phyloP scores from a whole-genome alignment of 208 protist genomes.

The Leishmania major region DNA sequence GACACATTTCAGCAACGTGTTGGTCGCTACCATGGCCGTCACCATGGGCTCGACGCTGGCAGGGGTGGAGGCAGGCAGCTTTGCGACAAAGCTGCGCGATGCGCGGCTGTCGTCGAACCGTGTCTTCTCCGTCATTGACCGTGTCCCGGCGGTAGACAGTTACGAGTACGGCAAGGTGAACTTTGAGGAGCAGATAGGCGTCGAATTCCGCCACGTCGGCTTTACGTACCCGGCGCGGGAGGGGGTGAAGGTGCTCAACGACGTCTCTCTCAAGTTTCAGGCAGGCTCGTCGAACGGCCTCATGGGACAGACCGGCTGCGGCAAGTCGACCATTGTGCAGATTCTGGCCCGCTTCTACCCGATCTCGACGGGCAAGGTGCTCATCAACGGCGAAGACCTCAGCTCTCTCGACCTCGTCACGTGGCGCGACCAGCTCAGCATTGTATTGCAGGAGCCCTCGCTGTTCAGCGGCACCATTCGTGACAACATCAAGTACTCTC shows the following conservation, averaged over 20 bases:
- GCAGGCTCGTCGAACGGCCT: conserved; percentile 66
- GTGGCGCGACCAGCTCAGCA: conserved; percentile 63
- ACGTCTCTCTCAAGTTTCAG: conserved; percentile 41
- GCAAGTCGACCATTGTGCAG: conserved; percentile 85
- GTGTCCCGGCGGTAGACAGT: conserved; percentile 62
- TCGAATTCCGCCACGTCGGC: conserved; percentile 50
- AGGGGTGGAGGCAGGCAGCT: conserved; percentile 63
- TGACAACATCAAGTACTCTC: conserved; percentile 74
- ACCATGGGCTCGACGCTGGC: conserved; percentile 65
- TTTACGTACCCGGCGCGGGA: conserved; percentile 71
- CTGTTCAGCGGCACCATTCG: conserved; percentile 80
- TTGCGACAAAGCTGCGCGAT: conserved; percentile 62
- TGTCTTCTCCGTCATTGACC: conserved; percentile 79
- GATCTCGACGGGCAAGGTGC: conserved; percentile 44
- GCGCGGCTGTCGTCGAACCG: conserved; percentile 47
- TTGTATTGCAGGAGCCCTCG: conserved; percentile 84
- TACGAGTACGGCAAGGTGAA: conserved; percentile 46
- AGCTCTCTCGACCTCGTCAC: conserved; percentile 41
- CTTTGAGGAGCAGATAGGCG: conserved; percentile 42
- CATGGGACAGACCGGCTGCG: conserved; percentile 89
- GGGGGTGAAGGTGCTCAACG: conserved; percentile 50
- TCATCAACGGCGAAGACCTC: conserved; percentile 41
- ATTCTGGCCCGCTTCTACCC: conserved; percentile 73
- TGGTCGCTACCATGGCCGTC: conserved; percentile 57
- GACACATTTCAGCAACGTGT: conserved; percentile 58